Conservation (phyloP, 331 rosid genomes). For the Cucumis variabilis region DNA sequence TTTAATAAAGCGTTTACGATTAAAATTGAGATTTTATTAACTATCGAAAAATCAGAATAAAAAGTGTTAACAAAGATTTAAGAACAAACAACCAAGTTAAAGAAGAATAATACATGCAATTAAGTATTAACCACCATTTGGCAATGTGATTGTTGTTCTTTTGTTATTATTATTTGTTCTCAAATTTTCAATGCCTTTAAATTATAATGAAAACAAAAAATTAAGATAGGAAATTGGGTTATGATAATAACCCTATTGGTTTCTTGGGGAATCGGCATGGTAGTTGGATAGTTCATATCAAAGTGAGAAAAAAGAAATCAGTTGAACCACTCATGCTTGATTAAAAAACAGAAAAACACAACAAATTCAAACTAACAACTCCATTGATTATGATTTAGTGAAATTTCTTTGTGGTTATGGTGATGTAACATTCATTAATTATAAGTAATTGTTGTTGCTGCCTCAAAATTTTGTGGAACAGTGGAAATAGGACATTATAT, state of each 20-base stretch:
- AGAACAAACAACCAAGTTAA: background rate
- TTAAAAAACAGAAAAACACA: background rate
- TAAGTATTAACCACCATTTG: background rate
- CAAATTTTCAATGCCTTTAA: background rate
- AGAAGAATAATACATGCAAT: background rate
- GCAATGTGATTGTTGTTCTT: background rate
- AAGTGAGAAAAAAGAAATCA: background rate
- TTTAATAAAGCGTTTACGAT: no score
- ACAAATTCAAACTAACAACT: conserved; percentile 4
- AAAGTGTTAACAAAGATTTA: background rate
- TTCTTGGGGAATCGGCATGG: conserved; percentile 2
- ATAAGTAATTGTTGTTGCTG: background rate
- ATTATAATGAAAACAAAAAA: background rate
- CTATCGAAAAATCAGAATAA: background rate
- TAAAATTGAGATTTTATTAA: background rate
- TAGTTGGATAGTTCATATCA: conserved; percentile 25
- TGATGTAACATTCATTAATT: background rate
- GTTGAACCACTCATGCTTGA: conserved; percentile 11
- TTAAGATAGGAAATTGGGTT: background rate
- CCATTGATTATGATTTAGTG: background rate
- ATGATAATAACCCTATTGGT: background rate
- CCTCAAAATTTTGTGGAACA: background rate
- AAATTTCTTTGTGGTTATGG: background rate
- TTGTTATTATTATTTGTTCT: background rate
- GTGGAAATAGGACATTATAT: background rate